Percentiles rank a stretch among this genome's conserved stretches.
Evolutionary conservation across 345 rosid genomes (phyloP).

Genomic region (Chamaenerion angustifolium): DNA sequence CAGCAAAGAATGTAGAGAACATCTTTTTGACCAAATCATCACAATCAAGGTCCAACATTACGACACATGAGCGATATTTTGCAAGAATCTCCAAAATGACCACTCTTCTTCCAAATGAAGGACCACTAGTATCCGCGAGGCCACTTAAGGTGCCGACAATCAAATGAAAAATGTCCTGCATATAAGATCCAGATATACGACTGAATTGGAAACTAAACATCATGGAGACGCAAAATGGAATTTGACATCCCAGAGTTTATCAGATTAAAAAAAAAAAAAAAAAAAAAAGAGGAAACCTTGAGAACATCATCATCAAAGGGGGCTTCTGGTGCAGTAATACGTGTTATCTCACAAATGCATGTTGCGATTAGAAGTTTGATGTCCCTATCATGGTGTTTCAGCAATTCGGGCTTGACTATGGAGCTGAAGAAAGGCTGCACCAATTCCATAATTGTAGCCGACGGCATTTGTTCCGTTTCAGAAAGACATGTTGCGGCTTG

Average conservation of each 20-base stretch:
- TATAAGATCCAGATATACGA: constrained; percentile 11
- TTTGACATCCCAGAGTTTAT: background rate
- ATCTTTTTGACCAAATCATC: constrained; percentile 80
- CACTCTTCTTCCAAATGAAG: constrained; percentile 89
- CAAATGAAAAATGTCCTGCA: constrained; percentile 79
- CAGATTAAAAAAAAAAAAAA: too few species aligned
- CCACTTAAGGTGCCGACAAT: constrained; percentile 80
- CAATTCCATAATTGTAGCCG: constrained; percentile 46
- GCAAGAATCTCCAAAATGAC: constrained; percentile 91
- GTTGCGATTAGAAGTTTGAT: constrained; percentile 90
- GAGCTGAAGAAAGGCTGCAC: constrained; percentile 75
- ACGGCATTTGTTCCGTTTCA: constrained; percentile 82
- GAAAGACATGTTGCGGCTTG: constrained; percentile 76
- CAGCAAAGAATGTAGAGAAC: constrained; percentile 77
- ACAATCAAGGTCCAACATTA: constrained; percentile 98
- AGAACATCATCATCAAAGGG: constrained; percentile 73
- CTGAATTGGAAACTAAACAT: constrained; percentile 3
- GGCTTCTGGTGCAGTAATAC: constrained; percentile 95
- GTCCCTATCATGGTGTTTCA: constrained; percentile 87
- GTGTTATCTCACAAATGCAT: constrained; percentile 85
- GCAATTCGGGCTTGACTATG: constrained; percentile 63
- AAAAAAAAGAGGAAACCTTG: constrained; percentile 37
- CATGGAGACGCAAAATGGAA: background rate
- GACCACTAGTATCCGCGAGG: constrained; percentile 64
- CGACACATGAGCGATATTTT: constrained; percentile 86